Base-by-base conservation (phyloP, 1,284 basidiomycete genomes). In the Cutaneotrichosporon spelunceum region DNA sequence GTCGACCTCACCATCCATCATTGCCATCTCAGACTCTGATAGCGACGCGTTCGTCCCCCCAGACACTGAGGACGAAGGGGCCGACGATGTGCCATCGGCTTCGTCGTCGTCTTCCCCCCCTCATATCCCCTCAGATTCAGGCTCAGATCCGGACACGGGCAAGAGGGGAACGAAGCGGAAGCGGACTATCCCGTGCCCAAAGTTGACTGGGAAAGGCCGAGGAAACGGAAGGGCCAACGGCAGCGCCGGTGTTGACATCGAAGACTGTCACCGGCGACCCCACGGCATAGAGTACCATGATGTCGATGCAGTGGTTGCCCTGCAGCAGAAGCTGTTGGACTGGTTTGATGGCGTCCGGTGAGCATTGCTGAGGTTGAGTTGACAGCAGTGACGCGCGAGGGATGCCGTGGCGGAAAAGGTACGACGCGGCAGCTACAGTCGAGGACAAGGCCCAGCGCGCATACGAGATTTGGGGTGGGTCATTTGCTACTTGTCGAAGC, bases 341-440 rank as follows among this genome's bases (percentile, higher is more conserved):
- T 80, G 79, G 79, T 80, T 80, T 52, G 74, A 79, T 30, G 21
- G 30, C 7, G 74, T 75, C 1, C 64, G 77, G 77, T 77, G 57
- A 65, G 75, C 30, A 4, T 4, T 6, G 27, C 3, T 27, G 21
- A 24, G 11, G 36, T 2, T 7, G 53, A 21, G 50, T 34, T 54
- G 24, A 53, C 56, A 11, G 16, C 42, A 76, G 76, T 24, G 76
- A 78, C 48, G 71, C 71, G 33, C 67, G 78, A 48, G 71, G 69
- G 5, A 80, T 80, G 79, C 79, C 79, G 4, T 80, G 79, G 79
- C 62, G 78, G 23, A 76, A 77, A 57, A 50, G 60, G 19, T 78
- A 76, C 62, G 70, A 75, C 47, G 59, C 64, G 2, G 45, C 26
- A 1, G 30, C 69, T 53, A 70, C 58, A 6, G 64, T 67, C 42